Conservation (phyloP, 2,329 filamentous ascomycete species). For the Sarocladium brachiariae region DNA sequence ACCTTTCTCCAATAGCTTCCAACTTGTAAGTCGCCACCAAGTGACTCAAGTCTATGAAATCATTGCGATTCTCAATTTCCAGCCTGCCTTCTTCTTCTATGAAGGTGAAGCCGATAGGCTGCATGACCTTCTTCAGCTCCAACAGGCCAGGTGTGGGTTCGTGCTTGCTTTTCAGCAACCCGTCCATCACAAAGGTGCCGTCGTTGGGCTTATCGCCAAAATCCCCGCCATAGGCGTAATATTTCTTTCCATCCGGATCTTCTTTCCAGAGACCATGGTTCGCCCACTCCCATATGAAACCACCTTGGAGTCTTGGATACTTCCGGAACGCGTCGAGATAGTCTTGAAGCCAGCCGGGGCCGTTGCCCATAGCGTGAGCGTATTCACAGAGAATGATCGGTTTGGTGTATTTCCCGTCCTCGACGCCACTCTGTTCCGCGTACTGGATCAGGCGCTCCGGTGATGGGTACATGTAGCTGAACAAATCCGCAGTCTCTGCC, state of each 20-base stretch:
- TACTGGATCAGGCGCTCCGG: slow-evolving; percentile 37
- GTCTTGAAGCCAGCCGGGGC: slow-evolving; percentile 61
- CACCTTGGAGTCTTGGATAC: slow-evolving; percentile 56
- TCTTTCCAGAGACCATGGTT: slow-evolving; percentile 43
- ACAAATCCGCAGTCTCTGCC: slow-evolving; percentile 57
- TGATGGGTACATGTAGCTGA: slow-evolving; percentile 59
- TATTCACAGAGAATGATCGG: slow-evolving; percentile 55
- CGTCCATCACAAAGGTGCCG: slow-evolving; percentile 56
- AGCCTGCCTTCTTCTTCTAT: slow-evolving; percentile 25
- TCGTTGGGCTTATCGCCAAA: slow-evolving; percentile 57
- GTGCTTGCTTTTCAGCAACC: slow-evolving; percentile 47
- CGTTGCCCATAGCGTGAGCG: slow-evolving; percentile 66
- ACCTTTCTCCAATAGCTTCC: slow-evolving; percentile 34
- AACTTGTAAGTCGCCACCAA: slow-evolving; percentile 37
- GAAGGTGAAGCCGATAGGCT: slow-evolving; percentile 38
- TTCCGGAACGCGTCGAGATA: slow-evolving; percentile 58
- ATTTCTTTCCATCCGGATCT: slow-evolving; percentile 28
- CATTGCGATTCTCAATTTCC: slow-evolving; percentile 38
- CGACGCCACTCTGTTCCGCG: slow-evolving; percentile 17
- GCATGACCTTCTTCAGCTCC: slow-evolving; percentile 51
- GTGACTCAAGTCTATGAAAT: slow-evolving; percentile 39
- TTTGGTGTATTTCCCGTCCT: slow-evolving; percentile 36
- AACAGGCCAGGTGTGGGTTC: slow-evolving; percentile 47
- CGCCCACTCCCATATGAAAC: slow-evolving; percentile 61
- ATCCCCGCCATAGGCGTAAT: slow-evolving; percentile 55